Base-by-base conservation (phyloP, 257 asterid species). In the Ehretia macrophylla region DNA sequence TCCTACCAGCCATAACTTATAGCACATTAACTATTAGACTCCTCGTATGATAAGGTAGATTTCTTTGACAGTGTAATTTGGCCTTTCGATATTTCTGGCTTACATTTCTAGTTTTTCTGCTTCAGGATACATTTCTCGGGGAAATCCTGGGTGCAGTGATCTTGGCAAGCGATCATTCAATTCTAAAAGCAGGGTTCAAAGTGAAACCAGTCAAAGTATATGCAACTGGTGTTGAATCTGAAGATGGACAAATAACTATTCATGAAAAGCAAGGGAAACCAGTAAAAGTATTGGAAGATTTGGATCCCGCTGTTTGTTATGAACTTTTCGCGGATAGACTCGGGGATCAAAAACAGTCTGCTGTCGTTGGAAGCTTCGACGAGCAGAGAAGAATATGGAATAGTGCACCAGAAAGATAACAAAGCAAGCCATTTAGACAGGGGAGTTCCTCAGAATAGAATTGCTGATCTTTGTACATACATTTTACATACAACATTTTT, bases 121-220 rank as follows among this genome's bases (percentile, higher is more conserved):
- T 60, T 13, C 71, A 90, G 98, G 94, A 83, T 45, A 70, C 53
- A 32, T 91, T 87, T 68, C 46, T 82, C 16, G 96, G 98, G 35
- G 98, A 91, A 68, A 79, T 81, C 51, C 79, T 88, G 27, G 96
- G 98, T 51, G 95, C 94, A 40, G 84, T 88, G 19, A 47, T 83
- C 56, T 48, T 87, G 67, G 88, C 72, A 14, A 85, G 86, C 1
- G 75, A 85, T 55, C 46, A 46, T 21, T 60, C 85, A 14, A 55
- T 59, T 17, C 70, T 87, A 11, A 76, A 77, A 46, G 45, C 89
- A 14, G 56, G 45, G 0, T 83, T 78, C 56, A 74, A 39, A 51
- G 39, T 5, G 57, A 72, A 55, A 73, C 74, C 56, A 0, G 58
- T 91, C 23, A 17, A 68, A 52, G 83, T 91, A 42, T 52, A 63